Evolutionary conservation across 345 rosid species (phyloP).

Genomic region (Limnanthes douglasii): DNA sequence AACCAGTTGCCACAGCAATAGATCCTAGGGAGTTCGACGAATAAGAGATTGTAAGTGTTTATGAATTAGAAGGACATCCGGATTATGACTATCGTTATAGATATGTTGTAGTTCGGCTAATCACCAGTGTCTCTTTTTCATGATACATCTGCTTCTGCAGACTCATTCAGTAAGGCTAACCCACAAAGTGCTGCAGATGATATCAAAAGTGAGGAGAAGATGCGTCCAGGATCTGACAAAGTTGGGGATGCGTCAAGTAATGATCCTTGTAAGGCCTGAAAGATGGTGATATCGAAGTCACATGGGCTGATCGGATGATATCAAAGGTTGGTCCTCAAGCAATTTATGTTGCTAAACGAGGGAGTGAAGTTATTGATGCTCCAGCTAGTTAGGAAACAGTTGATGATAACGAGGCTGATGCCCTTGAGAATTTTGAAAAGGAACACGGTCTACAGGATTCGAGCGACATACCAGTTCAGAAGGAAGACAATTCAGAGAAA

Average conservation of each 20-base stretch:
- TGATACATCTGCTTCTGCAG: conserved; percentile 19
- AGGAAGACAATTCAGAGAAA: no score
- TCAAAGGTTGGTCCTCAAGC: no score
- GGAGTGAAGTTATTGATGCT: no score
- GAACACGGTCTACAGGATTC: no score
- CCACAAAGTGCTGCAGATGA: conserved; percentile 20
- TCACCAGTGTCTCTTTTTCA: conserved; percentile 37
- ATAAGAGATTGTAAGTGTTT: conserved; percentile 85
- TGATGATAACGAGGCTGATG: no score
- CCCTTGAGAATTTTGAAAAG: no score
- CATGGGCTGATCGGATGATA: no score
- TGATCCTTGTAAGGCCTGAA: conserved; percentile 16
- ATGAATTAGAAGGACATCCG: conserved; percentile 89
- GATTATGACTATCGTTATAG: conserved; percentile 97
- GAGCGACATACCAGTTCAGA: no score
- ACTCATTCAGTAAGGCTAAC: conserved; percentile 18
- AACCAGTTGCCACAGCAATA: conserved; percentile 54
- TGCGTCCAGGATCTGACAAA: conserved; percentile 18
- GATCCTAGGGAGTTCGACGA: conserved; percentile 77
- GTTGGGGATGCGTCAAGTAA: conserved; percentile 17
- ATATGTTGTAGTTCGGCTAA: conserved; percentile 75
- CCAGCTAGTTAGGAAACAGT: no score
- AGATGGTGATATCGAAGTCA: no score
- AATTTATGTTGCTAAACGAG: no score
- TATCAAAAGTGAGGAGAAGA: conserved; percentile 14